These are phyloP conservation scores for Linderina pennispora DNA, from an alignment of 192 early-diverging fungal genomes.

Conservation along the genomic window DNA sequence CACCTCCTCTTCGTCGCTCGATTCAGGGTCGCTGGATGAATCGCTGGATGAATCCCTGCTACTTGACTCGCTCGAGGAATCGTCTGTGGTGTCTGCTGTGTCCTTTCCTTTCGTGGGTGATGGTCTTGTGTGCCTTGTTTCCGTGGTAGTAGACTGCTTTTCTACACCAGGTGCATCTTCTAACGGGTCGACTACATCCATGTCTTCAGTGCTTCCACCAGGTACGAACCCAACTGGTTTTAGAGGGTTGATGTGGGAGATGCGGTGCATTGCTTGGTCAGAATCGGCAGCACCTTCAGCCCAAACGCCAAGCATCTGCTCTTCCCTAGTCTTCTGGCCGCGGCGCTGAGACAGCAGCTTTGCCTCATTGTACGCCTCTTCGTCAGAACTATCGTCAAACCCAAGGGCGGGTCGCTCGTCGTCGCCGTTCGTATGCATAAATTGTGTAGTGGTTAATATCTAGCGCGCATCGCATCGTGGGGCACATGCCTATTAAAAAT, in stretches of 20 bases:
- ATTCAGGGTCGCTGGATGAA: not conserved
- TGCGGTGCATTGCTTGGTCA: not conserved
- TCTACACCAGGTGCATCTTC: not conserved
- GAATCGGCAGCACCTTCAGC: constrained; percentile 6
- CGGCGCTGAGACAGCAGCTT: no score
- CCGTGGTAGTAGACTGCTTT: no score
- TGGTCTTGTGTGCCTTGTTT: no score
- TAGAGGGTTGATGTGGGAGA: not conserved
- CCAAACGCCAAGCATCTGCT: constrained; percentile 37
- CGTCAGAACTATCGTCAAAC: constrained; percentile 29
- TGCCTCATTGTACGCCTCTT: constrained; percentile 2
- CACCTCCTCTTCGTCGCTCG: constrained; percentile 3
- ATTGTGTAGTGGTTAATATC: not conserved
- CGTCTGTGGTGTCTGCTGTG: not conserved
- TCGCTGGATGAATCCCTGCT: constrained; percentile 30
- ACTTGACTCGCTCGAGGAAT: constrained; percentile 5
- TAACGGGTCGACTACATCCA: no score
- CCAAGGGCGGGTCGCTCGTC: constrained; percentile 10
- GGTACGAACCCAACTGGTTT: constrained; percentile 23
- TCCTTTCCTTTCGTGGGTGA: no score
- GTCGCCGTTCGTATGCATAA: constrained; percentile 2
- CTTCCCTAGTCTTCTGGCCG: constrained; percentile 15
- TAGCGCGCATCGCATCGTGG: not conserved
- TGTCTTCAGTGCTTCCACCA: not conserved
- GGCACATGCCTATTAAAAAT: no score